These are phyloP conservation scores for Aspergillus glaucus DNA, from an alignment of 2,329 filamentous ascomycete species.

Conservation along the genomic window DNA sequence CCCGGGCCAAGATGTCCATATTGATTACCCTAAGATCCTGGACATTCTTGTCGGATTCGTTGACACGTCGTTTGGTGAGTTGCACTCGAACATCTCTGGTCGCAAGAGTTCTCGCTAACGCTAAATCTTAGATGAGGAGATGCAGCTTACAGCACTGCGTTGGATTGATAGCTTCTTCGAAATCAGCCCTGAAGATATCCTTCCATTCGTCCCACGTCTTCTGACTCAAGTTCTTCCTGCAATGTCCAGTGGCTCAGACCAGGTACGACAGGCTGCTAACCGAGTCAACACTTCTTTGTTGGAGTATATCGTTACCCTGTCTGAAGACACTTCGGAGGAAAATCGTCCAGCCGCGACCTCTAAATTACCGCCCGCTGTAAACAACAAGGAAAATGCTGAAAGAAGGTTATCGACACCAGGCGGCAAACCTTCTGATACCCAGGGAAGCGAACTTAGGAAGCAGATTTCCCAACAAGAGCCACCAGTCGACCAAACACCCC, in stretches of 20 bases:
- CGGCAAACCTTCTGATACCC: constrained; percentile 22
- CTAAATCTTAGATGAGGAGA: constrained; percentile 66
- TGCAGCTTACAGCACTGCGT: constrained; percentile 79
- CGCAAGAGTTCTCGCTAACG: constrained; percentile 10
- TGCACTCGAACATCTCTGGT: constrained; percentile 18
- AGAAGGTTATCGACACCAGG: constrained; percentile 39
- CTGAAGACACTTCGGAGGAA: constrained; percentile 57
- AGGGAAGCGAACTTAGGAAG: constrained; percentile 24
- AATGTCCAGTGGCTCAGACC: constrained; percentile 85
- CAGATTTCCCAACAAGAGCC: constrained; percentile 23
- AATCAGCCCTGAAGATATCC: constrained; percentile 92
- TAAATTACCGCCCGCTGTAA: constrained; percentile 36
- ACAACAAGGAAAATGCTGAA: constrained; percentile 32
- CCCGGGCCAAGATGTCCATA: constrained; percentile 90
- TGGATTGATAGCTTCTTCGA: constrained; percentile 98
- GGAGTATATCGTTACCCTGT: constrained; percentile 87
- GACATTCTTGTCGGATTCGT: constrained; percentile 87
- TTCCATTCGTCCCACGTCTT: constrained; percentile 88
- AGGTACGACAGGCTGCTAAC: constrained; percentile 79
- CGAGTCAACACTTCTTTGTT: constrained; percentile 86
- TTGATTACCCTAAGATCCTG: constrained; percentile 86
- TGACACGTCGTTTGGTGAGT: constrained; percentile 66
- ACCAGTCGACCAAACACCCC: constrained; percentile 36
- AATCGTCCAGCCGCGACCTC: constrained; percentile 29
- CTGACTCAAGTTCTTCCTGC: constrained; percentile 87